A percentile compares a stretch with the other conserved stretches of the same genome.
Conservation (phyloP, 352 stramenopile species). For the Thalassiosira mediterranea region DNA sequence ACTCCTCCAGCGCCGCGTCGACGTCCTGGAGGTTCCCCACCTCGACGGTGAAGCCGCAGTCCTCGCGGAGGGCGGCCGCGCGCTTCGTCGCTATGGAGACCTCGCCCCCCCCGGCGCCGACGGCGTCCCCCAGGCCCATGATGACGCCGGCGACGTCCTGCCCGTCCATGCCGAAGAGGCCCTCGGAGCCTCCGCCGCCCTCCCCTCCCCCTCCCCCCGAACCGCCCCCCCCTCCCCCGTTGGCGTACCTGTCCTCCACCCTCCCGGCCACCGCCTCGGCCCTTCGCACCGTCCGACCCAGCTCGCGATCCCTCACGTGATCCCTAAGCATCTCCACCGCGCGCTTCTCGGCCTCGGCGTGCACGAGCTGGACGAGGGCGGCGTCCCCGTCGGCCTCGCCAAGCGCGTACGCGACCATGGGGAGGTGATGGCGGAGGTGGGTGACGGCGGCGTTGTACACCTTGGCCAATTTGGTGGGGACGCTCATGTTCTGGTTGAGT, state of each 20-base stretch:
- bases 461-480: conserved; percentile 60
- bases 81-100: conserved; percentile 21
- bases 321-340: conserved; percentile 64
- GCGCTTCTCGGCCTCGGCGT: conserved; percentile 72
- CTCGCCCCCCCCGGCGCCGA: background rate
- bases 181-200: background rate
- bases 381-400: conserved; percentile 75
- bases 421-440: conserved; percentile 80
- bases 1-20: conserved; percentile 83
- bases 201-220: conserved; percentile 1
- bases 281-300: conserved; percentile 51
- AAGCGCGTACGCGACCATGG: conserved; percentile 82
- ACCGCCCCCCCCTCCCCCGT: conserved; percentile 3
- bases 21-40: conserved; percentile 77
- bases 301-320: conserved; percentile 53
- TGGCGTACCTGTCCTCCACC: conserved; percentile 64
- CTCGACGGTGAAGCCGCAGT: conserved; percentile 71
- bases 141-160: conserved; percentile 20
- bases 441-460: conserved; percentile 81
- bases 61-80: conserved; percentile 44
- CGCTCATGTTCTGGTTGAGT: conserved; percentile 14
- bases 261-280: conserved; percentile 61
- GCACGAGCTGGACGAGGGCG: conserved; percentile 75
- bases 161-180: conserved; percentile 22
- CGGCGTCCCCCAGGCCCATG: conserved; percentile 20